Conservation (phyloP, 305 asterid species). For the Fraxinus albicans region DNA sequence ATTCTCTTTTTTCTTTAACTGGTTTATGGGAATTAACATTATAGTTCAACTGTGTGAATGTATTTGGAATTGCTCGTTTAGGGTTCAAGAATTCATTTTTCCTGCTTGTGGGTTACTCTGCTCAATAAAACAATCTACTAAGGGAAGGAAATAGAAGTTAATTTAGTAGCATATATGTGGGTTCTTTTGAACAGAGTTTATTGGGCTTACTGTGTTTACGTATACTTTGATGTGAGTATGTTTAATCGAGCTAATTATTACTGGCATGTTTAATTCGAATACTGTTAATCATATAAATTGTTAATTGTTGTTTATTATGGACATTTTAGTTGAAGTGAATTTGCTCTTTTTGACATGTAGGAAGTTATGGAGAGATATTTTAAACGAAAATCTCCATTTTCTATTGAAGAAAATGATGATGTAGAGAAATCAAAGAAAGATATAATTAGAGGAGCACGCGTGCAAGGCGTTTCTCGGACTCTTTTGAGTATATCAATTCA, state of each 20-base stretch:
- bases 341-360: not conserved
- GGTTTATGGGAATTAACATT: not conserved
- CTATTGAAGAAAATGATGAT: not conserved
- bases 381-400: not conserved
- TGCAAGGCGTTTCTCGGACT: not conserved
- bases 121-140: not conserved
- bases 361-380: not conserved
- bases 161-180: not conserved
- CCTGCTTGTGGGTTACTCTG: not conserved
- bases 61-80: not conserved
- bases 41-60: not conserved
- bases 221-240: not conserved
- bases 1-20: not conserved
- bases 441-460: not conserved
- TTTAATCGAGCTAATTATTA: not conserved
- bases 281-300: not conserved
- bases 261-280: not conserved
- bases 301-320: not conserved
- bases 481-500: not conserved
- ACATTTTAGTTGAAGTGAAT: not conserved
- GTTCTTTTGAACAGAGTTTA: too few relatives aligned
- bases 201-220: not conserved
- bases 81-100: not conserved
- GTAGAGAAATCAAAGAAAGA: not conserved
- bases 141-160: not conserved